Conservation (phyloP, 176 grass and related monocot genomes). For the Aegilops tauschii region DNA sequence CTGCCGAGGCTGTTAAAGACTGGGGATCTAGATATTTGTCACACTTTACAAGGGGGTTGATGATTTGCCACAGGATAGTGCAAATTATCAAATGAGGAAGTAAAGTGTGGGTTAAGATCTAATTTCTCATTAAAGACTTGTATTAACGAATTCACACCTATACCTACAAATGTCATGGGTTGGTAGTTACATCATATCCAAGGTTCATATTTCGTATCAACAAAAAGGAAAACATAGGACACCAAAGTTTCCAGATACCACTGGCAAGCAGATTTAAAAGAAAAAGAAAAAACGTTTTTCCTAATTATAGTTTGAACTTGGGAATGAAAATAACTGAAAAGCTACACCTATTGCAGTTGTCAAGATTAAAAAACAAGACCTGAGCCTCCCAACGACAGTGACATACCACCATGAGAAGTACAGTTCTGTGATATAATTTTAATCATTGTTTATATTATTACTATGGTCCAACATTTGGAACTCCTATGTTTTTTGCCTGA, state of each 20-base stretch:
- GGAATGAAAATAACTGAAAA: background rate
- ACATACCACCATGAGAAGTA: background rate
- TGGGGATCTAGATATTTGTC: too few species aligned
- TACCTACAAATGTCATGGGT: background rate
- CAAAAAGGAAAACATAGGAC: background rate
- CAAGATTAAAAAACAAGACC: background rate
- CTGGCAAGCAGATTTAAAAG: background rate
- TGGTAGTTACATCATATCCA: background rate
- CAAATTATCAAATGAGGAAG: too few species aligned
- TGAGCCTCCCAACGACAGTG: background rate
- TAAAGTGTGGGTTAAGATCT: too few species aligned
- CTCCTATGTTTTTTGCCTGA: background rate
- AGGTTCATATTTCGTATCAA: background rate
- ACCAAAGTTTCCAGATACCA: background rate
- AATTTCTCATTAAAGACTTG: too few species aligned
- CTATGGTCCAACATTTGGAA: background rate
- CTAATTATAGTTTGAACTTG: background rate
- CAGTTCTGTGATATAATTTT: background rate
- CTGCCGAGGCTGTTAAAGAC: background rate
- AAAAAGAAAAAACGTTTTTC: too few species aligned
- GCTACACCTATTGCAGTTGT: background rate
- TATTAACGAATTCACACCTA: background rate
- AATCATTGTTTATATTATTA: background rate
- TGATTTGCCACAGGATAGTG: too few species aligned
- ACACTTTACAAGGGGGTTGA: too few species aligned